Evolutionary conservation across 371 early-diverging fungal species (phyloP).

Genomic region (Mucor lusitanicus): DNA sequence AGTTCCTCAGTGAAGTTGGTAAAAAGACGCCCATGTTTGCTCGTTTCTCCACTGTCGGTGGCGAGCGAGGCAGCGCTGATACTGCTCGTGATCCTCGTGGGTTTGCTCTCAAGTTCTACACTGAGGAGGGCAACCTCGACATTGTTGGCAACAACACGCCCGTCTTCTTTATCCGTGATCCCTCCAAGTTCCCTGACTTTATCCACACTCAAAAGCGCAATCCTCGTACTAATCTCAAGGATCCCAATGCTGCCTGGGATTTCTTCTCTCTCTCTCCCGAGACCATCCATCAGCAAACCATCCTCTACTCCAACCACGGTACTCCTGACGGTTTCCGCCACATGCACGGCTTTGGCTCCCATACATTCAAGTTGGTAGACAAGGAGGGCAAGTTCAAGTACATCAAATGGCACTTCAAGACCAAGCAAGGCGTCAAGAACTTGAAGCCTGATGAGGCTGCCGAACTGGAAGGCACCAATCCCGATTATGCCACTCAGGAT

Average conservation of each 20-base stretch:
- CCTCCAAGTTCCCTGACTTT: constrained; percentile 79
- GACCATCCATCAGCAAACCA: constrained; percentile 75
- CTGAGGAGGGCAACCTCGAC: constrained; percentile 72
- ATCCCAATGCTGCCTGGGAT: constrained; percentile 66
- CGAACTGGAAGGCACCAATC: constrained; percentile 58
- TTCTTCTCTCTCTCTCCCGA: constrained; percentile 77
- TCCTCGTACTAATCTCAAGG: constrained; percentile 68
- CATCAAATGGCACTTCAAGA: constrained; percentile 87
- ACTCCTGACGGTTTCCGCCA: constrained; percentile 79
- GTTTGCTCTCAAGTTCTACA: constrained; percentile 76
- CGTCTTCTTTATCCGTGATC: constrained; percentile 71
- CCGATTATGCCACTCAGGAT: constrained; percentile 77
- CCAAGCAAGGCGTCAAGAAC: constrained; percentile 78
- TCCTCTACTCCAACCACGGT: constrained; percentile 78
- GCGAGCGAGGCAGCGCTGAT: constrained; percentile 72
- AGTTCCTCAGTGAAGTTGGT: constrained; percentile 70
- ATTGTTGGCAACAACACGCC: constrained; percentile 74
- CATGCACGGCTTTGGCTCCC: constrained; percentile 79
- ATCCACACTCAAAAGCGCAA: constrained; percentile 82
- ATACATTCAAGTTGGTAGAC: constrained; percentile 77
- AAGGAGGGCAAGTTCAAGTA: constrained; percentile 65
- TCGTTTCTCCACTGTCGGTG: constrained; percentile 84
- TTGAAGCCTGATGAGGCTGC: constrained; percentile 63
- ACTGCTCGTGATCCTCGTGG: constrained; percentile 80
- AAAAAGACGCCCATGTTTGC: constrained; percentile 75